These are phyloP conservation scores for Onygenales sp. DNA, from an alignment of 2,329 filamentous ascomycete genomes.

Conservation along the genomic window DNA sequence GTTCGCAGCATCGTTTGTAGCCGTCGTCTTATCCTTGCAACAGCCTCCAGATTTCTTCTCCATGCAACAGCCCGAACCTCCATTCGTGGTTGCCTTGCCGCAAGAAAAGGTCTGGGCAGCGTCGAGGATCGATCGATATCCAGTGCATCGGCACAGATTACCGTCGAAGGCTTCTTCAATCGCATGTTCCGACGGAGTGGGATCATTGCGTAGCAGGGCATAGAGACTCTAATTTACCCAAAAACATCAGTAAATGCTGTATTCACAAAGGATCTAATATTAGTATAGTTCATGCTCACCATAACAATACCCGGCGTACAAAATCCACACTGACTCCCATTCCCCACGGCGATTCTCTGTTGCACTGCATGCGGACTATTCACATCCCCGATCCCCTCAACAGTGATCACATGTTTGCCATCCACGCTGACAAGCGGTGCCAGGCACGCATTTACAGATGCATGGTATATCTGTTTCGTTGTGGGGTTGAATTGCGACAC, in stretches of 20 bases:
- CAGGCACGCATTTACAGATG: slow-evolving; percentile 90
- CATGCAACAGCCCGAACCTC: slow-evolving; percentile 64
- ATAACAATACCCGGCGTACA: slow-evolving; percentile 98
- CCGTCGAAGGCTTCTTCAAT: slow-evolving; percentile 96
- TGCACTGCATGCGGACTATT: slow-evolving; percentile 82
- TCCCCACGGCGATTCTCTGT: slow-evolving; percentile 80
- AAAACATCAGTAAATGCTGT: slow-evolving; percentile 2
- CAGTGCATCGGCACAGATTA: slow-evolving; percentile 90
- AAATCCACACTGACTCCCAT: slow-evolving; percentile 91
- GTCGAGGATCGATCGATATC: slow-evolving; percentile 87
- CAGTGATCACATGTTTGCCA: slow-evolving; percentile 95
- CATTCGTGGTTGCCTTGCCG: slow-evolving; percentile 47
- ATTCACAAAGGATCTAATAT: background rate
- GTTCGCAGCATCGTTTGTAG: slow-evolving; percentile 21
- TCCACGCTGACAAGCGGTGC: slow-evolving; percentile 88
- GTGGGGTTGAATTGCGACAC: slow-evolving; percentile 90
- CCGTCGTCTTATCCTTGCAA: slow-evolving; percentile 53
- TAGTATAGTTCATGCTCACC: slow-evolving; percentile 28
- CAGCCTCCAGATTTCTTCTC: slow-evolving; percentile 48
- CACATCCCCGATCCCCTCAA: slow-evolving; percentile 88
- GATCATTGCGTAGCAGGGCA: slow-evolving; percentile 77
- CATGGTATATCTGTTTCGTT: slow-evolving; percentile 88
- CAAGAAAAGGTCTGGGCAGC: slow-evolving; percentile 78
- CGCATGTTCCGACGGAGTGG: slow-evolving; percentile 65
- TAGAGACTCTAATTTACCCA: slow-evolving; percentile 62